Evolutionary conservation across 257 asterid genomes (phyloP).

Genomic region (Orobanche coerulescens): DNA sequence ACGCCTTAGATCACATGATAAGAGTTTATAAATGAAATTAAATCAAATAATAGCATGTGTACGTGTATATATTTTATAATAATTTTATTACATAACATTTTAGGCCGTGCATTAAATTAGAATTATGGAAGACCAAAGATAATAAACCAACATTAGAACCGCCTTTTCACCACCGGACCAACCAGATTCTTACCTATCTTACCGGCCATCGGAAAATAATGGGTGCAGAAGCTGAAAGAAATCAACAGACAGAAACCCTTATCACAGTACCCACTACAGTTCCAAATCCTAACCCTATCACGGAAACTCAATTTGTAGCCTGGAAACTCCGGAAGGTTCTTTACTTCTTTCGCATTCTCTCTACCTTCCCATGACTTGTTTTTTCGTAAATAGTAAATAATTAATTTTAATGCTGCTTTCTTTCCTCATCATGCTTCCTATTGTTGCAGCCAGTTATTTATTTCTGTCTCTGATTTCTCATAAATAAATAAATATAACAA

Average conservation of each 20-base stretch:
- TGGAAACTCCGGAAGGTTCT: conserved; percentile 71
- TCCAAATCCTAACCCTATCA: conserved; percentile 35
- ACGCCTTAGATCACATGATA: too few relatives aligned
- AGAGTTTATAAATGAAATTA: too few relatives aligned
- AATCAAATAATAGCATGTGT: too few relatives aligned
- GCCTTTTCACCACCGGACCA: too few relatives aligned
- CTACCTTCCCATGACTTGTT: background rate
- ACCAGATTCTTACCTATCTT: background rate
- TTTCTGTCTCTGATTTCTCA: background rate
- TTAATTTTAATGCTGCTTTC: background rate
- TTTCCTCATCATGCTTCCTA: background rate
- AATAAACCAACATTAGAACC: too few relatives aligned
- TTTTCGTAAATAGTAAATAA: too few relatives aligned
- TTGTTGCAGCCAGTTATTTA: background rate
- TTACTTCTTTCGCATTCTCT: background rate
- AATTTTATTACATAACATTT: too few relatives aligned
- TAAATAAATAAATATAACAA: background rate
- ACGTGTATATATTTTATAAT: too few relatives aligned
- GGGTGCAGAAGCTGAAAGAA: conserved; percentile 58
- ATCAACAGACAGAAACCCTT: background rate
- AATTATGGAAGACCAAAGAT: too few relatives aligned
- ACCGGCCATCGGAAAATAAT: conserved; percentile 25
- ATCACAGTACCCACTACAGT: background rate
- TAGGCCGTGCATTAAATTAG: too few relatives aligned
- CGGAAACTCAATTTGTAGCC: conserved; percentile 47